phyloP scores from a whole-genome alignment of 1,284 basidiomycete genomes.

The Amylostereum chailletii region DNA sequence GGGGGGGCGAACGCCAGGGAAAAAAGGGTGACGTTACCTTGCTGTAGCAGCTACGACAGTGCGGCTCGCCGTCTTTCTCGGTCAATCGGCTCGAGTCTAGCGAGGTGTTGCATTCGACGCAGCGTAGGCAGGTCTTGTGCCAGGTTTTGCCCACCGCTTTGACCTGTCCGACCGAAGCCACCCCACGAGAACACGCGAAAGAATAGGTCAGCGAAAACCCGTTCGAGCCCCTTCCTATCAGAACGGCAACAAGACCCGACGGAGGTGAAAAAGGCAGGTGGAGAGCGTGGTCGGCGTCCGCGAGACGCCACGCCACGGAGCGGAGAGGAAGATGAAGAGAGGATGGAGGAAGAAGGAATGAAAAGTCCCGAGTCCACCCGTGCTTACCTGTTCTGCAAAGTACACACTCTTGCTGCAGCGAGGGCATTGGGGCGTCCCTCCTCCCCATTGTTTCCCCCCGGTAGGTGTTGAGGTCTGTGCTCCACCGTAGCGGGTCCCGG shows the following conservation, averaged over 20 bases:
- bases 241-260: too few species aligned
- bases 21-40: constrained; percentile 39
- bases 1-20: background rate
- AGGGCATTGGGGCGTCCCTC: constrained; percentile 43
- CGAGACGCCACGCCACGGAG: too few species aligned
- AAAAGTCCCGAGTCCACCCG: background rate
- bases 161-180: constrained; percentile 30
- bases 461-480: constrained; percentile 19
- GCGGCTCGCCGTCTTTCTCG: constrained; percentile 64
- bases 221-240: too few species aligned
- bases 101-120: constrained; percentile 53
- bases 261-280: too few species aligned
- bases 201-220: too few species aligned
- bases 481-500: constrained; percentile 16
- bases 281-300: too few species aligned
- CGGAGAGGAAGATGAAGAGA: background rate
- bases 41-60: constrained; percentile 62
- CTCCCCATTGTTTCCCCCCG: constrained; percentile 29
- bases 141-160: constrained; percentile 71
- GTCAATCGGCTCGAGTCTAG: constrained; percentile 62
- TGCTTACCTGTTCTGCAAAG: constrained; percentile 51
- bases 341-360: background rate
- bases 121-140: constrained; percentile 69
- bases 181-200: constrained; percentile 1
- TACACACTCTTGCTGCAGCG: constrained; percentile 51